Percentiles rank a stretch among this genome's conserved stretches.
phyloP scores from a whole-genome alignment of 1,284 basidiomycete genomes.

The Ganoderma sp. region DNA sequence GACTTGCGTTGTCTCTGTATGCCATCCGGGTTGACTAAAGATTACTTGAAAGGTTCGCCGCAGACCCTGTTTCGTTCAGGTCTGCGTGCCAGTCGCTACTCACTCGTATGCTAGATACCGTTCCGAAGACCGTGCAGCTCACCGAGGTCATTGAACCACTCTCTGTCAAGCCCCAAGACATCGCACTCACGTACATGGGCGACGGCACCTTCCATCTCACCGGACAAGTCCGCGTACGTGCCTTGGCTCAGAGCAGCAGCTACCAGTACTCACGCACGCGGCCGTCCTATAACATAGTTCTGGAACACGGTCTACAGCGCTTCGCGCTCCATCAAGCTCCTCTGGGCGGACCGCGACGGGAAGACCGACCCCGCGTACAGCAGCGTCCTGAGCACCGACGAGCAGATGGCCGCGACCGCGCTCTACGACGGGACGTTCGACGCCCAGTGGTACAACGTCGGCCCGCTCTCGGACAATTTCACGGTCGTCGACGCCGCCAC shows the following conservation, averaged over 20 bases:
- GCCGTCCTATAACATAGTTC: background rate
- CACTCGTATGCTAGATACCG: conserved; percentile 39
- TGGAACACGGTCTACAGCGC: conserved; percentile 9
- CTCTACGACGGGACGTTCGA: background rate
- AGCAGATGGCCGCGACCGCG: conserved; percentile 2
- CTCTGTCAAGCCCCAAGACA: conserved; percentile 30
- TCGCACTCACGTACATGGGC: conserved; percentile 7
- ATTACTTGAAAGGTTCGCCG: background rate
- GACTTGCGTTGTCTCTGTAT: background rate
- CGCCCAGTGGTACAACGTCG: conserved; percentile 6
- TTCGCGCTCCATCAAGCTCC: conserved; percentile 5
- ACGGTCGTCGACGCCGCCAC: conserved; percentile 4
- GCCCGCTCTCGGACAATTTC: conserved; percentile 2
- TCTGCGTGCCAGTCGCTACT: conserved; percentile 32
- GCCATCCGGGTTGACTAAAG: background rate
- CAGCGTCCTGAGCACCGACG: background rate
- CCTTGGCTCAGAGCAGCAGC: background rate
- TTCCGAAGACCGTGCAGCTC: conserved; percentile 32
- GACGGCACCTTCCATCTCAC: conserved; percentile 15
- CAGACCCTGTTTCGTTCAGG: conserved; percentile 19
- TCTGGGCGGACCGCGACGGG: conserved; percentile 11
- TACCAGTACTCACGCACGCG: background rate
- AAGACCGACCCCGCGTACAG: background rate
- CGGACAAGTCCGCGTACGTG: conserved; percentile 19
- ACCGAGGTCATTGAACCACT: conserved; percentile 33